Base-by-base conservation (phyloP, 192 early-diverging fungal genomes). In the Linnemannia exigua region DNA sequence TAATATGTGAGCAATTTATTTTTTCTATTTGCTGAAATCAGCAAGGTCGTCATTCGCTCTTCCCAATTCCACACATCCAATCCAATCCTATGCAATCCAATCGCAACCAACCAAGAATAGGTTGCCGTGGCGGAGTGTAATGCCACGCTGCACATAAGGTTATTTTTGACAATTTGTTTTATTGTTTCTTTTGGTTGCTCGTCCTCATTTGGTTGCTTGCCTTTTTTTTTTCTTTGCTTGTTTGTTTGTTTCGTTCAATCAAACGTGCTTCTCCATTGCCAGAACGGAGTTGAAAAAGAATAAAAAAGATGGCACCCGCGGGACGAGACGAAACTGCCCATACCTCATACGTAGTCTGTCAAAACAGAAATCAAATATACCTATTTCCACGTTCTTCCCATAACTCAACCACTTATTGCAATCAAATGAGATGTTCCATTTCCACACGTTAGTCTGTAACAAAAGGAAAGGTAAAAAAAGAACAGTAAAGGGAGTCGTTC, bases 241-340 rank as follows among this genome's bases (percentile, higher is more conserved):
- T 61, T 31, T 63, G 54, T 58, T 58, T 58, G 54, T 58, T 58
- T 58, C 6, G 54, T 58, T 25, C 0, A 7, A 5, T 50, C 11
- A n/a, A 63, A 63, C 58, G 58, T 63, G 58, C 58, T 63, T 63
- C 52, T 54, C 52, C 58, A 63, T 63, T 28, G 58, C 58, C 28
- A 54, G 25, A 33, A 63, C 58, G 58, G 58, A 31, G 58, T 31
- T 63, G 58, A 63, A 63, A 63, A 63, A 25, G 3, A 11, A 52
- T 54, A 9, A 54, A 25, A 9, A n/a, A 14, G 28, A 15, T 63
- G 28, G 58, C 58, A 63, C 41, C 41, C 41, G 41, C 41, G 41
- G 41, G 41, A 44, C 41, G 41, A 9, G 41, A 31, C 28, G 7
- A 31, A 63, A 1, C 28, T 12, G 12, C 28, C 22, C 52, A 54